These are phyloP conservation scores for Hortiboletus campestris DNA, from an alignment of 768 basidiomycete genomes.

Conservation along the genomic window DNA sequence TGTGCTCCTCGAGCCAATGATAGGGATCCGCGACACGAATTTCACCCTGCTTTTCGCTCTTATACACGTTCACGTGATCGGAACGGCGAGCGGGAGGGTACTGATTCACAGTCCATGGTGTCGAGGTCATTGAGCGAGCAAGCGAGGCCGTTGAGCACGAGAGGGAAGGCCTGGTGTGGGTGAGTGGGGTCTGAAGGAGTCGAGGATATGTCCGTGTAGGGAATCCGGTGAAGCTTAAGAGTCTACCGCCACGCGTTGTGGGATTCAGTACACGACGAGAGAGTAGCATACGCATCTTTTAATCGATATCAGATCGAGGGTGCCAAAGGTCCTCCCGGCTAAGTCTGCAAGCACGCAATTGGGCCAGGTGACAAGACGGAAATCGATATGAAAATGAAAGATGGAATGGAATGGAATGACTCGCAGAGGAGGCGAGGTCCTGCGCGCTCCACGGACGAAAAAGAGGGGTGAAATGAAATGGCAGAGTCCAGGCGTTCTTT, in stretches of 20 bases:
- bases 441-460: neutral
- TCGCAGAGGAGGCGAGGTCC: constrained; percentile 1
- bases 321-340: constrained; percentile 29
- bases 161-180: neutral
- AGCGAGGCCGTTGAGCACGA: constrained; percentile 8
- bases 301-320: constrained; percentile 29
- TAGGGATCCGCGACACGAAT: constrained; percentile 71
- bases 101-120: constrained; percentile 51
- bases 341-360: constrained; percentile 6
- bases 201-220: constrained; percentile 7
- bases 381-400: constrained; percentile 18
- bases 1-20: constrained; percentile 67
- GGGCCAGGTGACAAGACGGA: neutral
- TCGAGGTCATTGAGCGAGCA: constrained; percentile 35
- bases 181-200: constrained; percentile 5
- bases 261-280: constrained; percentile 15
- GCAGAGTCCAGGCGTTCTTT: constrained; percentile 14
- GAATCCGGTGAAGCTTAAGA: constrained; percentile 19
- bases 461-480: constrained; percentile 2
- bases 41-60: constrained; percentile 58
- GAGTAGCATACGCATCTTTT: constrained; percentile 18
- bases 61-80: constrained; percentile 66
- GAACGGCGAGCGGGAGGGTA: constrained; percentile 69
- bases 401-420: constrained; percentile 2
- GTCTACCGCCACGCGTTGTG: constrained; percentile 20